Percentiles rank a stretch among this genome's conserved stretches.
phyloP scores from a whole-genome alignment of 2,329 filamentous ascomycete genomes.

The Claviceps fusiformis region DNA sequence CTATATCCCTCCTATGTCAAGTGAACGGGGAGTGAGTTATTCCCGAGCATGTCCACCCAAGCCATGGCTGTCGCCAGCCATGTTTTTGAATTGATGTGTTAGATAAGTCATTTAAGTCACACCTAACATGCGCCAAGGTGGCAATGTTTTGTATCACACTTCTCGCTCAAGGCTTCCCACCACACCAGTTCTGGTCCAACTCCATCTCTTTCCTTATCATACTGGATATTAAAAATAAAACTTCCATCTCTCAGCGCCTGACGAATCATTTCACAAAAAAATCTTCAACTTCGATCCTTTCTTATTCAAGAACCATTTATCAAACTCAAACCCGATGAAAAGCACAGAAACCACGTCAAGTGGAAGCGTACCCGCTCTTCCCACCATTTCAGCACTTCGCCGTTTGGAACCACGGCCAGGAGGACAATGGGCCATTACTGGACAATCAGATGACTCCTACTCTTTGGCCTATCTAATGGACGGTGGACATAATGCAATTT shows the following conservation, averaged over 20 bases:
- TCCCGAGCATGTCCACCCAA: not conserved
- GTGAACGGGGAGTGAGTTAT: not conserved
- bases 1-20: not conserved
- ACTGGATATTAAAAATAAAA: not conserved
- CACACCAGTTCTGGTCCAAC: not conserved
- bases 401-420: constrained; percentile 8
- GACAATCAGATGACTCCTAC: constrained; percentile 5
- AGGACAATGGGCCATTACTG: constrained; percentile 8
- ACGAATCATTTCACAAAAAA: not conserved
- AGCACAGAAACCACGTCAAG: not conserved
- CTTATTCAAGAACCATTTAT: not conserved
- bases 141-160: not conserved
- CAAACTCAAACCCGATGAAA: not conserved
- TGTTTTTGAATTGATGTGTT: not conserved
- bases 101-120: not conserved
- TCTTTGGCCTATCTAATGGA: constrained; percentile 6
- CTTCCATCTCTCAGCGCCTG: not conserved
- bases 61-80: not conserved
- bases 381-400: constrained; percentile 6
- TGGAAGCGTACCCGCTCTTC: constrained; percentile 1
- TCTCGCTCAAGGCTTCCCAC: not conserved
- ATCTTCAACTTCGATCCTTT: not conserved
- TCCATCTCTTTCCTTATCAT: not conserved
- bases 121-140: not conserved
- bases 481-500: constrained; percentile 1